phyloP scores from a whole-genome alignment of 202 grass and related monocot genomes.

The Dendrocalamus latiflorus region DNA sequence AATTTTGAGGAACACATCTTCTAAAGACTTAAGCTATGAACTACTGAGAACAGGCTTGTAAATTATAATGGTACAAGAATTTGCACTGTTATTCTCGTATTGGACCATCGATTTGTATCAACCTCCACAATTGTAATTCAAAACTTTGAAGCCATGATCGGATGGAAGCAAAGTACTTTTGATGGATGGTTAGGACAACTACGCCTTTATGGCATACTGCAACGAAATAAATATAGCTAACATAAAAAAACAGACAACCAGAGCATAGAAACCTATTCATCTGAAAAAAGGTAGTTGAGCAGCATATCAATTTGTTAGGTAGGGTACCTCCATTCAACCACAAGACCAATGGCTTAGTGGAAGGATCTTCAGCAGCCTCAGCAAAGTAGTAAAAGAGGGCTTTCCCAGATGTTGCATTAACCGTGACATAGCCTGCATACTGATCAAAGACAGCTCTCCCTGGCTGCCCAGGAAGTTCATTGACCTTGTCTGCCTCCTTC shows the following conservation, averaged over 20 bases:
- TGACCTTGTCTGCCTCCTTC: constrained; percentile 38
- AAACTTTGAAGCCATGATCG: neutral
- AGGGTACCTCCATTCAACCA: constrained; percentile 50
- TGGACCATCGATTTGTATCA: neutral
- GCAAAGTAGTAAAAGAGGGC: constrained; percentile 54
- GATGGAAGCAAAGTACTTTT: neutral
- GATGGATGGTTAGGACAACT: constrained; percentile 4
- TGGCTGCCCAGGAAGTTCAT: constrained; percentile 43
- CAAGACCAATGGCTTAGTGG: constrained; percentile 46
- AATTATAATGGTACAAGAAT: neutral
- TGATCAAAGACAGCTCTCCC: constrained; percentile 33
- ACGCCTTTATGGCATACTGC: neutral
- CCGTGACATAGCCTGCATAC: constrained; percentile 51
- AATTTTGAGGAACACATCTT: neutral
- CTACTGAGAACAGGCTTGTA: neutral
- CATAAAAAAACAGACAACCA: neutral
- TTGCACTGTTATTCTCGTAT: neutral
- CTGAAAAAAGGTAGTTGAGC: neutral
- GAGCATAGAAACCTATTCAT: neutral
- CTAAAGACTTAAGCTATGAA: neutral
- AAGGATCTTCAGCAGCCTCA: constrained; percentile 29
- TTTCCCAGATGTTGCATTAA: constrained; percentile 30
- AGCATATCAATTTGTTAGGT: neutral
- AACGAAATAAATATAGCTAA: neutral
- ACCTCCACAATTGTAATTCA: neutral